Conservation (phyloP, 2,329 filamentous ascomycete genomes). For the Fusarium sp. region DNA sequence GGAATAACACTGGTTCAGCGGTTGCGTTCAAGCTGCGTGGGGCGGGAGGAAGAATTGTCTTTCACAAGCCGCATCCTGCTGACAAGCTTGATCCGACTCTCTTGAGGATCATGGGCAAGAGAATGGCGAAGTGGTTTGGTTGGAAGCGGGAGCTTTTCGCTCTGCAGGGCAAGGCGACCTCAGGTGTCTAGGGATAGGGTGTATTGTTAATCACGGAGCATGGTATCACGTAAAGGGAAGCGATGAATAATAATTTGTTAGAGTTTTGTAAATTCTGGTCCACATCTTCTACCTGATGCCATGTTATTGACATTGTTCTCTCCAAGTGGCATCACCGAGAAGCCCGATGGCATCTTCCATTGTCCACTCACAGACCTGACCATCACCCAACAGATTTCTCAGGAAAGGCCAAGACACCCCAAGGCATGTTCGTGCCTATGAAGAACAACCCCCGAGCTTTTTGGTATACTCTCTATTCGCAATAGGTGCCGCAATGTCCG, state of each 20-base stretch:
- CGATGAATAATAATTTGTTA: not conserved
- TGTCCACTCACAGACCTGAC: too few relatives aligned
- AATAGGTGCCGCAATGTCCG: not conserved
- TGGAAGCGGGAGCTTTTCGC: not conserved
- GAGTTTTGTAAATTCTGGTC: not conserved
- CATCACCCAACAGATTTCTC: too few relatives aligned
- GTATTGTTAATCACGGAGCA: too few relatives aligned
- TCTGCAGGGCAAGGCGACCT: fast-evolving
- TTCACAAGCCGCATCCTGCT: not conserved
- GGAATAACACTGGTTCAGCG: not conserved
- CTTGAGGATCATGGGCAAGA: fast-evolving
- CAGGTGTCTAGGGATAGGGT: fast-evolving
- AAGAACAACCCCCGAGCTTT: too few relatives aligned
- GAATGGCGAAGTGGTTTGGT: not conserved
- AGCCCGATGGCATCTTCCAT: not conserved
- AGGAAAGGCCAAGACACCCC: too few relatives aligned
- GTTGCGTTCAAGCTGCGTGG: not conserved
- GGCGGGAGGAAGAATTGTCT: not conserved
- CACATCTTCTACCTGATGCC: fast-evolving
- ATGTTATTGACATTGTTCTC: fast-evolving
- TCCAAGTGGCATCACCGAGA: fast-evolving
- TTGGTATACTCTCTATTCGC: not conserved
- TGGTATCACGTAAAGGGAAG: not conserved
- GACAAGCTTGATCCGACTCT: not conserved
- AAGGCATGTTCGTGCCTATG: fast-evolving